Percentiles rank a stretch among this genome's conserved stretches.
Evolutionary conservation across 352 stramenopile genomes (phyloP).

Genomic region (Phytophthora tubulina): DNA sequence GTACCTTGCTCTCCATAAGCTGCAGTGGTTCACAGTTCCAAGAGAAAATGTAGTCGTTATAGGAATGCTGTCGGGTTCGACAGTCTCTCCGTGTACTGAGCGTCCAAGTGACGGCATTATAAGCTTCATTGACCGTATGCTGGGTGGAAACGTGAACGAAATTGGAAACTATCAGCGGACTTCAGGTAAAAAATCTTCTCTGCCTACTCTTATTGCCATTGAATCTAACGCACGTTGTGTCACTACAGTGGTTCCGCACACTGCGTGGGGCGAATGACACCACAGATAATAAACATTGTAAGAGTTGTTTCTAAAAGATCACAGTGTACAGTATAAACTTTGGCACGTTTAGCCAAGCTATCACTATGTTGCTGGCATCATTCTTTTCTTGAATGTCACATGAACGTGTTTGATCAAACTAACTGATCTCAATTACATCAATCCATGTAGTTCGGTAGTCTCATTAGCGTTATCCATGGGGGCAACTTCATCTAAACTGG

Average conservation of each 20-base stretch:
- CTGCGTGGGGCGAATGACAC: background rate
- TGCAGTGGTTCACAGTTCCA: slow-evolving; percentile 21
- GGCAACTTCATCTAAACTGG: background rate
- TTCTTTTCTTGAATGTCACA: too few relatives aligned
- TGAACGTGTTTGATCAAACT: too few relatives aligned
- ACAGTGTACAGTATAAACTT: too few relatives aligned
- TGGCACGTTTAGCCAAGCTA: too few relatives aligned
- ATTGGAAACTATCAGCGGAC: background rate
- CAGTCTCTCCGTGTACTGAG: slow-evolving; percentile 11
- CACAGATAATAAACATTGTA: too few relatives aligned
- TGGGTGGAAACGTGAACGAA: slow-evolving; percentile 1
- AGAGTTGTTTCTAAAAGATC: too few relatives aligned
- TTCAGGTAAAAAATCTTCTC: slow-evolving; percentile 1
- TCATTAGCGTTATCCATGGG: too few relatives aligned
- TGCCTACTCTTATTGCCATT: background rate
- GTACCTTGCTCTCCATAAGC: slow-evolving; percentile 19
- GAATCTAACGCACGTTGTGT: background rate
- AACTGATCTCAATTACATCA: too few relatives aligned
- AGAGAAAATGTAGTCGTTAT: slow-evolving; percentile 7
- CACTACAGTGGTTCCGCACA: background rate
- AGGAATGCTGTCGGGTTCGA: background rate
- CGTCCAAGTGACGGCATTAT: background rate
- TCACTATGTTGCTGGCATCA: too few relatives aligned
- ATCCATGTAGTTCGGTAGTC: too few relatives aligned
- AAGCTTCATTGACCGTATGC: slow-evolving; percentile 3